phyloP scores from a whole-genome alignment of 768 basidiomycete genomes.

The Candolleomyces eurysporus region DNA sequence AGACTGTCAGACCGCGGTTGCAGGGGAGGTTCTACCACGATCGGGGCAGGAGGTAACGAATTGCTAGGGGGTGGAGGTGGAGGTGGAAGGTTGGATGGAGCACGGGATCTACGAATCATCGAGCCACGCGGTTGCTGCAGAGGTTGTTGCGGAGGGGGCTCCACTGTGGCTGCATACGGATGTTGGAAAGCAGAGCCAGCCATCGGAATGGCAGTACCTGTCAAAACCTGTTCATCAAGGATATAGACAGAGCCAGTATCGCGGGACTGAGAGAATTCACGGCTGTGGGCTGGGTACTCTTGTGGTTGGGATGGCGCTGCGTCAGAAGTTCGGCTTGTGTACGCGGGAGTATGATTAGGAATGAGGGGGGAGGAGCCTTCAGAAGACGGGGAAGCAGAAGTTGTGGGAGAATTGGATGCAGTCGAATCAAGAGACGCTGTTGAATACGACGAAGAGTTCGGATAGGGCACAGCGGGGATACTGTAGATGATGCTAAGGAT shows the following conservation, averaged over 20 bases:
- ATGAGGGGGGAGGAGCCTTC: conserved; percentile 40
- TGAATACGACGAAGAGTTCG: conserved; percentile 51
- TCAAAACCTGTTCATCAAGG: conserved; percentile 33
- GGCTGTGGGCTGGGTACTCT: conserved; percentile 18
- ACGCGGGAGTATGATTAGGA: conserved; percentile 31
- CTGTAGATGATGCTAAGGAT: conserved; percentile 88
- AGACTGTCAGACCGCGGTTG: conserved; percentile 33
- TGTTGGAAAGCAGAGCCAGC: conserved; percentile 35
- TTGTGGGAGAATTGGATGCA: conserved; percentile 45
- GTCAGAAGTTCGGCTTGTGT: conserved; percentile 28
- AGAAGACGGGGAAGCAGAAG: conserved; percentile 50
- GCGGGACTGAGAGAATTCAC: conserved; percentile 5
- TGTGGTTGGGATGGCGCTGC: conserved; percentile 20
- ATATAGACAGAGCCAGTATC: conserved; percentile 43
- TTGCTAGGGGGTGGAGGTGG: conserved; percentile 62
- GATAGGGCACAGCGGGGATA: conserved; percentile 73
- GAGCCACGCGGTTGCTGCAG: conserved; percentile 27
- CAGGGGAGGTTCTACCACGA: conserved; percentile 27
- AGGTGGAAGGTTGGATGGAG: conserved; percentile 60
- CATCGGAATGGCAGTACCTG: conserved; percentile 25
- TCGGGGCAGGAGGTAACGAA: conserved; percentile 47
- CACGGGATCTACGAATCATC: conserved; percentile 47
- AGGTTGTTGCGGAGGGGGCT: conserved; percentile 26
- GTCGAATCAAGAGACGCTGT: conserved; percentile 42
- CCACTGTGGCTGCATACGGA: conserved; percentile 54